These are phyloP conservation scores for Symbiodinium natans DNA, from an alignment of 73 alveolate species.

Conservation along the genomic window DNA sequence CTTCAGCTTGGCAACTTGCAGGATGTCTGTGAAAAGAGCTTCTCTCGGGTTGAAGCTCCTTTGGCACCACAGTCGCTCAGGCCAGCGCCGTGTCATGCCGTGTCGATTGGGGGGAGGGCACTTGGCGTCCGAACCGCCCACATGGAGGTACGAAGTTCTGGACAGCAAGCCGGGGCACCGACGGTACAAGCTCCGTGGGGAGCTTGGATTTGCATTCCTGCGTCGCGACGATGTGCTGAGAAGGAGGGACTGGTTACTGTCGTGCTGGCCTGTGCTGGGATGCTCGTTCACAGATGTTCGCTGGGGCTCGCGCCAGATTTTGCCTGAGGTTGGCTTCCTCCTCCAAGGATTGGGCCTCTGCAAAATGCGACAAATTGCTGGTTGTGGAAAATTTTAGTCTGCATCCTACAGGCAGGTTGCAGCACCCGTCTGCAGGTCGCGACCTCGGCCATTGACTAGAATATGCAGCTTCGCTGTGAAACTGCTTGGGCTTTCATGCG, in stretches of 20 bases:
- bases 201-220: background rate
- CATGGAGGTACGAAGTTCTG: slow-evolving; percentile 69
- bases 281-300: background rate
- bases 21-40: slow-evolving; percentile 80
- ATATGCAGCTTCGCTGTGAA: background rate
- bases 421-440: slow-evolving; percentile 62
- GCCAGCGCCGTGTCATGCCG: background rate
- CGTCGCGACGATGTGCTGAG: no score
- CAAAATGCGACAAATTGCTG: no score
- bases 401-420: background rate
- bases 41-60: slow-evolving; percentile 38
- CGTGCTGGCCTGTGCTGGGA: no score
- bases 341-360: slow-evolving; percentile 2
- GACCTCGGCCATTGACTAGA: background rate
- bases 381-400: background rate
- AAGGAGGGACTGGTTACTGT: no score
- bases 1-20: no score
- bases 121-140: no score
- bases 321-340: slow-evolving; percentile 52
- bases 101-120: no score
- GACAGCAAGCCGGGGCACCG: slow-evolving; percentile 56
- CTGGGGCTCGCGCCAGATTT: background rate
- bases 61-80: slow-evolving; percentile 44
- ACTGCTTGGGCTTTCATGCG: no score
- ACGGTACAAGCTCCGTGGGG: slow-evolving; percentile 74